These are phyloP conservation scores for Cystofilobasidium capitatum DNA, from an alignment of 768 basidiomycete genomes.

Conservation along the genomic window DNA sequence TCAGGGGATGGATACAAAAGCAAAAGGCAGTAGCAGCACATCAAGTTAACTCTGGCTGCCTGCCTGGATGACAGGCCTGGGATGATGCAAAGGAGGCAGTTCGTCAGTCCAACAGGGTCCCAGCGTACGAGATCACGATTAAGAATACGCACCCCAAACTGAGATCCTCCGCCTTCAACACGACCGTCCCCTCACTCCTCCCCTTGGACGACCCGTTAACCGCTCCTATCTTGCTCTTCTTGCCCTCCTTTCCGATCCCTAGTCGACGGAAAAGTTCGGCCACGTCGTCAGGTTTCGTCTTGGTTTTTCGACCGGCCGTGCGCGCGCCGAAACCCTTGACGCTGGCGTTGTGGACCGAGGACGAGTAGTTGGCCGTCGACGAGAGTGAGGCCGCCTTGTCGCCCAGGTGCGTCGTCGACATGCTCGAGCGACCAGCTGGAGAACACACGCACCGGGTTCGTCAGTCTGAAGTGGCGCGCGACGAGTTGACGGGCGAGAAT, in stretches of 20 bases:
- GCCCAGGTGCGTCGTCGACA: constrained; percentile 3
- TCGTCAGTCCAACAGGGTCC: too few relatives aligned
- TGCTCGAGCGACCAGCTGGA: constrained; percentile 2
- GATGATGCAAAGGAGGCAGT: too few relatives aligned
- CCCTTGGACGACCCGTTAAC: background rate
- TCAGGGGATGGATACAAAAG: too few relatives aligned
- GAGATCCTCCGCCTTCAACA: background rate
- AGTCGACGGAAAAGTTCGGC: constrained; percentile 1
- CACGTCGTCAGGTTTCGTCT: background rate
- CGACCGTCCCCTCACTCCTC: background rate
- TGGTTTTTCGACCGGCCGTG: background rate
- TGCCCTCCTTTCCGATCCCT: background rate
- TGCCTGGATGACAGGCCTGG: too few relatives aligned
- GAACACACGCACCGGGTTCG: background rate
- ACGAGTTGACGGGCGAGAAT: background rate
- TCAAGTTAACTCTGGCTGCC: too few relatives aligned
- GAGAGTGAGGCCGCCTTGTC: background rate
- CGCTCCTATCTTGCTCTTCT: background rate
- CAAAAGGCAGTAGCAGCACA: too few relatives aligned
- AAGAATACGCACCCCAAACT: background rate
- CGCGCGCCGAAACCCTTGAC: background rate
- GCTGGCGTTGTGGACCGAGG: background rate
- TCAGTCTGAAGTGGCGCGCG: background rate
- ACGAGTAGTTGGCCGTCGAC: background rate
- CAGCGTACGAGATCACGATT: too few relatives aligned